Percentiles rank a stretch among this genome's conserved stretches.
phyloP scores from a whole-genome alignment of 345 rosid species.

The Corymbia maculata region DNA sequence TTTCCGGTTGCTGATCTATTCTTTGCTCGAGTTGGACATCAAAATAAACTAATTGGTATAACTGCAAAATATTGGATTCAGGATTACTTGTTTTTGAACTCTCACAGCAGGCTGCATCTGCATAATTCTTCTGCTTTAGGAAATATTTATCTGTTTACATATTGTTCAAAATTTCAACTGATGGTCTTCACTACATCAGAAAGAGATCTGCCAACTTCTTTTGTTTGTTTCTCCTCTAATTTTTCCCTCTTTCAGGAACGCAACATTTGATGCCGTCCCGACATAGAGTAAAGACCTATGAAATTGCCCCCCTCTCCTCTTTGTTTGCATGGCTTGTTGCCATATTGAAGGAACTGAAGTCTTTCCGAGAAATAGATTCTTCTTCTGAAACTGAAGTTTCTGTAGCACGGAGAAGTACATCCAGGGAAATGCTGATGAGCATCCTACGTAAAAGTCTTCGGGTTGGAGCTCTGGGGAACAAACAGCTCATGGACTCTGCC shows the following conservation, averaged over 20 bases:
- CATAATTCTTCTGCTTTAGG: background rate
- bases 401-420: conserved; percentile 9
- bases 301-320: conserved; percentile 32
- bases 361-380: conserved; percentile 9
- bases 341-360: conserved; percentile 34
- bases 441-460: background rate
- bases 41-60: background rate
- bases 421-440: conserved; percentile 38
- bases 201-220: background rate
- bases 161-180: background rate
- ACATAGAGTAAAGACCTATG: conserved; percentile 13
- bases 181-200: background rate
- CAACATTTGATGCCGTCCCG: conserved; percentile 9
- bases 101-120: background rate
- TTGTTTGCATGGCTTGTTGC: conserved; percentile 69
- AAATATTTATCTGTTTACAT: background rate
- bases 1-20: background rate
- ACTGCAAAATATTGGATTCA: background rate
- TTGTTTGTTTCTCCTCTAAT: background rate
- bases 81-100: background rate
- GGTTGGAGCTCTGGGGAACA: conserved; percentile 22
- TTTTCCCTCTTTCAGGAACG: conserved; percentile 4
- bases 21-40: background rate
- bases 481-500: conserved; percentile 38
- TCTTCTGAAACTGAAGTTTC: conserved; percentile 13